Base-by-base conservation (phyloP, 306 rosid genomes). In the Vigna trinervia region DNA sequence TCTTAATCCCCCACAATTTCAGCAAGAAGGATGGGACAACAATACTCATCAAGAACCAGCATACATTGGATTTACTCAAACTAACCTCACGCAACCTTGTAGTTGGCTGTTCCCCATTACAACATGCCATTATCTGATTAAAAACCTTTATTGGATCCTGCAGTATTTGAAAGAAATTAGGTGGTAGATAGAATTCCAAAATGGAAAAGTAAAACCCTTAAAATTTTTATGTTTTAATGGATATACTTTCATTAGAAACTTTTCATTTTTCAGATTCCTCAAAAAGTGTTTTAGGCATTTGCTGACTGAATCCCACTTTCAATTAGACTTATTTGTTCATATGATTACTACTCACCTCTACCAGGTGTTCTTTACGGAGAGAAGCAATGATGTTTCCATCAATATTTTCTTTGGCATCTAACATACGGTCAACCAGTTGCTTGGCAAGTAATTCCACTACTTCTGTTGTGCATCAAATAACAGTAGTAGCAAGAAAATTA, bases 371-470 rank as follows among this genome's bases (percentile, higher is more conserved):
- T 6, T 77, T 82, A 22, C 26, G 73, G 54, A 82, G 87, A 81
- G 92, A 88, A 77, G 86, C 87, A 79, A 84, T 69, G 67, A 89
- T 71, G 78, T 85, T 88, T 38, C 85, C 91, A 74, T 89, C 90
- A 73, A 93, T 82, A 73, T 93, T 91, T 86, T 93, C 97, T 86
- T 91, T 91, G 51, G 87, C 66, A 61, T 88, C 91, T 65, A 87
- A 56, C 89, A 91, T 60, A 15, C 81, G 86, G 56, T 88, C 92
- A 74, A 67, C 92, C 47, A 93, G 87, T 71, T 79, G 74, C 86
- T 88, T 89, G 80, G 76, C 88, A 82, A 90, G 77, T 47, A 84
- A 77, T 54, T 90, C 88, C 56, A 86, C 83, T 46, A 54, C 45
- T 74, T 82, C 80, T 58, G 71, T 88, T 84, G 88, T 84, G 88